These are phyloP conservation scores for Talaromyces adpressus DNA, from an alignment of 495 filamentous ascomycete genomes.

Conservation along the genomic window DNA sequence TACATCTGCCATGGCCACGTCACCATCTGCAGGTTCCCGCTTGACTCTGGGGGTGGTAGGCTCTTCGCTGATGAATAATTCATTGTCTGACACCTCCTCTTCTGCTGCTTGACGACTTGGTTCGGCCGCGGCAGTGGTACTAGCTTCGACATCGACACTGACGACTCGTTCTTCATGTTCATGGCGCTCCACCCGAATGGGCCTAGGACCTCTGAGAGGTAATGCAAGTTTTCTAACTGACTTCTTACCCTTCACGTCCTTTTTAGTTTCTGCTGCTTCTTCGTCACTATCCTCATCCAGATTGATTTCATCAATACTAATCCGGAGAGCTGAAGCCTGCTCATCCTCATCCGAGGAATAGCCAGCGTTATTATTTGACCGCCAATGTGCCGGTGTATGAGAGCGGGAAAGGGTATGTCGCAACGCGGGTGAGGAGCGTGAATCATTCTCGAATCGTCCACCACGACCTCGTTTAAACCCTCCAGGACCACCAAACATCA, in stretches of 20 bases:
- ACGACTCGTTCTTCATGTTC: constrained; percentile 44
- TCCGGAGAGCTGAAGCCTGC: constrained; percentile 19
- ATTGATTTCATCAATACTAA: constrained; percentile 47
- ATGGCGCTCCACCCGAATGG: constrained; percentile 42
- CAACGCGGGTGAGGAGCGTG: constrained; percentile 19
- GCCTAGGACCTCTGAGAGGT: constrained; percentile 28
- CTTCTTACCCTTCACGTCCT: constrained; percentile 33
- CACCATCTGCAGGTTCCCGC: constrained; percentile 37
- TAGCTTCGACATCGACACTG: constrained; percentile 47
- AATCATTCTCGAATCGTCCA: constrained; percentile 15
- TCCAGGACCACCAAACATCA: constrained; percentile 14
- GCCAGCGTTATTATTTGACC: constrained; percentile 1
- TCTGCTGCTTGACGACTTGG: constrained; percentile 30
- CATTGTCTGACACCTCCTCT: constrained; percentile 22
- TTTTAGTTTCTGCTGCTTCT: constrained; percentile 7
- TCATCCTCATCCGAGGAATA: constrained; percentile 39
- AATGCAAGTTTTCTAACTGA: constrained; percentile 14
- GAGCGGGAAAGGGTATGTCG: constrained; percentile 20
- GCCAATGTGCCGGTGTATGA: not conserved
- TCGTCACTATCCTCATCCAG: constrained; percentile 32
- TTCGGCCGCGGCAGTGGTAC: constrained; percentile 36
- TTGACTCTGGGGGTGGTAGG: constrained; percentile 26
- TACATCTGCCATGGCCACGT: constrained; percentile 28
- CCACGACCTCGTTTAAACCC: constrained; percentile 16
- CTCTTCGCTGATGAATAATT: constrained; percentile 25